Conservation (phyloP, 495 filamentous ascomycete genomes). For the Xylaria flabelliformis region DNA sequence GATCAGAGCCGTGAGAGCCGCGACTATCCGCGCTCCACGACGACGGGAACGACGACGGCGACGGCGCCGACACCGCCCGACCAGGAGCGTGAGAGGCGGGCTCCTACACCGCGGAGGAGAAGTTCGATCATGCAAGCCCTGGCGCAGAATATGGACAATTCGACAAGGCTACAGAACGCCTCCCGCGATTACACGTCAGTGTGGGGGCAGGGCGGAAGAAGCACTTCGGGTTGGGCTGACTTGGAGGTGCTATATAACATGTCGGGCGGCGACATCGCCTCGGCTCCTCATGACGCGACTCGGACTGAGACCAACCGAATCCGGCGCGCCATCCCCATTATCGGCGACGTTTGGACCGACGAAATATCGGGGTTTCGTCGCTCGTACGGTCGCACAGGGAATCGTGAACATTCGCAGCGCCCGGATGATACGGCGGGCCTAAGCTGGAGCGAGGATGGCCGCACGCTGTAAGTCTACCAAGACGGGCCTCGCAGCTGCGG, state of each 20-base stretch:
- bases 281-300: slow-evolving; percentile 20
- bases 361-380: slow-evolving; percentile 34
- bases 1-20: slow-evolving; percentile 35
- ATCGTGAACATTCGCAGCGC: slow-evolving; percentile 42
- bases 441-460: slow-evolving; percentile 73
- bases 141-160: slow-evolving; percentile 33
- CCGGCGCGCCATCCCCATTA: slow-evolving; percentile 38
- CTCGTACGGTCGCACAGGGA: slow-evolving; percentile 31
- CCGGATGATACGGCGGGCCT: slow-evolving; percentile 68
- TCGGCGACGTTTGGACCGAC: slow-evolving; percentile 38
- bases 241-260: slow-evolving; percentile 44
- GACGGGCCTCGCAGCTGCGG: background rate
- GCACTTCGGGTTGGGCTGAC: slow-evolving; percentile 41
- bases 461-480: slow-evolving; percentile 66
- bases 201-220: slow-evolving; percentile 27
- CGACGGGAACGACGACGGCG: slow-evolving; percentile 13
- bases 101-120: slow-evolving; percentile 33
- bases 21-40: slow-evolving; percentile 31
- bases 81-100: slow-evolving; percentile 37
- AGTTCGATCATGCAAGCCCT: slow-evolving; percentile 37
- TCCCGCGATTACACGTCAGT: slow-evolving; percentile 33
- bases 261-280: slow-evolving; percentile 27
- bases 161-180: slow-evolving; percentile 28
- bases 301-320: slow-evolving; percentile 32
- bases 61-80: slow-evolving; percentile 31